Evolutionary conservation across 768 basidiomycete species (phyloP).

Genomic region (Amanita rimosa): DNA sequence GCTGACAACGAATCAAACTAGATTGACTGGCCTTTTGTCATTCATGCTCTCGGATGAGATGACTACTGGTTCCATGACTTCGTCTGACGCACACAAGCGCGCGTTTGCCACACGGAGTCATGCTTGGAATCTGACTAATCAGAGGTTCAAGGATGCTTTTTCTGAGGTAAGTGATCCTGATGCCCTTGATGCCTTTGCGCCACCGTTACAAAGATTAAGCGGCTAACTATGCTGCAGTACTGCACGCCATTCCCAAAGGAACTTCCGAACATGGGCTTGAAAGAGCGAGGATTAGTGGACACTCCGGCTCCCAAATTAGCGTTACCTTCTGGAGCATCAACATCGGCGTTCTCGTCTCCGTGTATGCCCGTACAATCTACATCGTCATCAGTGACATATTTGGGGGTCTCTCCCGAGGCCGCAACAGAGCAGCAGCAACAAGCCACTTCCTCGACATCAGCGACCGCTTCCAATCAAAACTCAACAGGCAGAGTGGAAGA

Average conservation of each 20-base stretch:
- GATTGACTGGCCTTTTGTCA: constrained; percentile 84
- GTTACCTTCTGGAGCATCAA: constrained; percentile 7
- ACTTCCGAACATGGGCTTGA: constrained; percentile 90
- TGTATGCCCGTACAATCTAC: background rate
- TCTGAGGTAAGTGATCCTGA: constrained; percentile 53
- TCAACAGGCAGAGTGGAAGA: constrained; percentile 9
- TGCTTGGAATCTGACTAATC: constrained; percentile 70
- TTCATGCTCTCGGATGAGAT: constrained; percentile 97
- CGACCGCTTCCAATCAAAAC: constrained; percentile 1
- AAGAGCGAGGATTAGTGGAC: constrained; percentile 47
- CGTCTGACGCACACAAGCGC: constrained; percentile 70
- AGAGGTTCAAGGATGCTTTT: constrained; percentile 80
- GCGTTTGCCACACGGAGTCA: constrained; percentile 72
- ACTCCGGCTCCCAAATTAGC: constrained; percentile 14
- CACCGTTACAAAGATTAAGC: background rate
- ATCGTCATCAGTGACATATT: background rate
- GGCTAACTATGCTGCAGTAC: constrained; percentile 34
- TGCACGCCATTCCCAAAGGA: constrained; percentile 54
- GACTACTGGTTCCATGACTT: constrained; percentile 87
- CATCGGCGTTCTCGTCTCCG: constrained; percentile 3
- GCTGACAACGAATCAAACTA: constrained; percentile 20
- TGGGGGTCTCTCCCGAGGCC: background rate
- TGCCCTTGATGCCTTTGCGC: constrained; percentile 1
- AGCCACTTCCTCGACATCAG: constrained; percentile 3
- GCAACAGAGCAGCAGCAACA: background rate